Base-by-base conservation (phyloP, 495 filamentous ascomycete species). In the Aspergillus incahuasiensis region DNA sequence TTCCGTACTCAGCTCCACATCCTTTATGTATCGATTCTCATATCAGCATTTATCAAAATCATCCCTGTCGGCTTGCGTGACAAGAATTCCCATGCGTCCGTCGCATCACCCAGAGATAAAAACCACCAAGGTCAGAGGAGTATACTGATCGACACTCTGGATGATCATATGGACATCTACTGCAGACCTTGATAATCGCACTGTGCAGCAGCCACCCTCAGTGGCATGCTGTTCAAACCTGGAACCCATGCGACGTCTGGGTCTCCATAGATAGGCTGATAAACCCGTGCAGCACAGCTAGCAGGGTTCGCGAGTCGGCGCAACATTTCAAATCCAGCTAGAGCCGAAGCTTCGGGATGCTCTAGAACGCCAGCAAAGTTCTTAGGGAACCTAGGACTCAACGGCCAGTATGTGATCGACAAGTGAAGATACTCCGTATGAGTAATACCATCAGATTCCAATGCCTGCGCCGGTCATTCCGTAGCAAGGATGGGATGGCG, bases 11-110 rank as follows among this genome's bases (percentile, higher is more conserved):
- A 54, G 57, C 57, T 59, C 57, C 57, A 59, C 52, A 55, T 38
- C 47, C 22, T 55, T 52, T 52, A 59, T 59, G 52, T 55, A 59
- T 59, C 57, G 39, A 55, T 41, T 49, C 42, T 30, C 52, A 45
- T 30, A 48, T 45, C 43, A 41, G 18, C 25, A 30, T 5, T 35
- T 35, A 35, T 35, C 32, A 35, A 3, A 5, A 35, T n/a, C 32
- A 35, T 12, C 32, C 32, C 32, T 35, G 32, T 35, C 32, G 32
- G 6, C 32, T 35, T 56, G 48, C 48, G 58, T 48, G 52, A 43
- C 48, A 48, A 49, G 35, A 40, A 41, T 22, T 6, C 19, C 41
- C 58, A 49, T 55, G 35, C 32, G 4, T 12, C 6, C 8, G 25
- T 12, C 32, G 32, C 54, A 54, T 49, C 44, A 34, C n/a, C 35